phyloP scores from a whole-genome alignment of 495 filamentous ascomycete species.

The Aspergillus avenaceus region DNA sequence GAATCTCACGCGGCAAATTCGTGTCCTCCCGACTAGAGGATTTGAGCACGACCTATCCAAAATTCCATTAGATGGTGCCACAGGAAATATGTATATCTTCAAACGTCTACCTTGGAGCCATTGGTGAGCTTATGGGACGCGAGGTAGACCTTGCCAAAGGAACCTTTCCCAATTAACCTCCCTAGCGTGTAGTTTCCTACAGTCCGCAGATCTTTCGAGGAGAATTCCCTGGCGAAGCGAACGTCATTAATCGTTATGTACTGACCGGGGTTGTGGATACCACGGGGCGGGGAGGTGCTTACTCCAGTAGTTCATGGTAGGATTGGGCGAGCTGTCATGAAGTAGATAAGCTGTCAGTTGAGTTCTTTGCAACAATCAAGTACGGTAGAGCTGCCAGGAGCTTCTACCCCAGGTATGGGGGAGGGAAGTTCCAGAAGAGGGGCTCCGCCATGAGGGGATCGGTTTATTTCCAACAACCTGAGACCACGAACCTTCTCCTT shows the following conservation, averaged over 20 bases:
- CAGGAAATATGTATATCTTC: too few relatives aligned
- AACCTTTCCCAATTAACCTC: slow-evolving; percentile 90
- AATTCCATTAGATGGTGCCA: slow-evolving; percentile 1
- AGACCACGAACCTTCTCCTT: slow-evolving; percentile 76
- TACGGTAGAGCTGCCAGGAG: too few relatives aligned
- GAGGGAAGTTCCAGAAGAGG: too few relatives aligned
- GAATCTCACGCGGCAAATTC: slow-evolving; percentile 94
- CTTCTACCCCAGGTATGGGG: too few relatives aligned
- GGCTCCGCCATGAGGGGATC: too few relatives aligned
- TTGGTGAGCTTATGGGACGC: slow-evolving; percentile 97
- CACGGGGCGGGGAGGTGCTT: slow-evolving; percentile 32
- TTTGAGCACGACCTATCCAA: slow-evolving; percentile 84
- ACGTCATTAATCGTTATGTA: slow-evolving; percentile 10
- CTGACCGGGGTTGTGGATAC: neutral
- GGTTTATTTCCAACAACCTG: too few relatives aligned
- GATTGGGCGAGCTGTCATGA: slow-evolving; percentile 85
- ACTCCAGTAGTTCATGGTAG: slow-evolving; percentile 94
- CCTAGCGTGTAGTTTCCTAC: slow-evolving; percentile 95
- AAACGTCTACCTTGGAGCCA: slow-evolving; percentile 97
- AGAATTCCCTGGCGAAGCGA: slow-evolving; percentile 70
- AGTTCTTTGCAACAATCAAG: too few relatives aligned
- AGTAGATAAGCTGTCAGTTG: too few relatives aligned
- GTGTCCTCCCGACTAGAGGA: slow-evolving; percentile 93
- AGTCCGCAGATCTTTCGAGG: slow-evolving; percentile 79
- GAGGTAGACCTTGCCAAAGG: slow-evolving; percentile 97